Conservation (phyloP, 2,329 filamentous ascomycete species). For the Diaporthe destruens region DNA sequence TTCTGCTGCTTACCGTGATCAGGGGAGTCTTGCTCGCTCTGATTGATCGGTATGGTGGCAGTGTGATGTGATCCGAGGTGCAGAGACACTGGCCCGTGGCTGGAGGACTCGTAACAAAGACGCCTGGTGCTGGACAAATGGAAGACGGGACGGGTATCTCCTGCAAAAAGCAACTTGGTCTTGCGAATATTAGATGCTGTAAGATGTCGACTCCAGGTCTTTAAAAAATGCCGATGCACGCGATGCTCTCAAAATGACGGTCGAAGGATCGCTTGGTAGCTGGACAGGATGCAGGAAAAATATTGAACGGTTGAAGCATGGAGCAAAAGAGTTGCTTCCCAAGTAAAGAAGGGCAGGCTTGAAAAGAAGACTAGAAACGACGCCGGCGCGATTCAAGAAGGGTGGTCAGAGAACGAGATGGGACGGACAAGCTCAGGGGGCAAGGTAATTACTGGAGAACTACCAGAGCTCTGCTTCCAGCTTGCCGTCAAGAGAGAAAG, state of each 20-base stretch:
- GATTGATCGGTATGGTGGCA: background rate
- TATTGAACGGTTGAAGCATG: background rate
- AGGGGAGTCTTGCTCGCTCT: background rate
- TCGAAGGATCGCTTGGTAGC: constrained; percentile 5
- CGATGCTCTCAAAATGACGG: constrained; percentile 26
- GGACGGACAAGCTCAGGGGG: constrained; percentile 43
- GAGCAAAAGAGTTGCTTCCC: background rate
- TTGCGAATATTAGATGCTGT: constrained; percentile 30
- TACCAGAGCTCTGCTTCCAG: constrained; percentile 62
- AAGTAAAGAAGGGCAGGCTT: constrained; percentile 36
- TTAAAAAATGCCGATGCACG: constrained; percentile 31
- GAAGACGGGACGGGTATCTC: constrained; percentile 37
- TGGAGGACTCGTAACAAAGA: constrained; percentile 33
- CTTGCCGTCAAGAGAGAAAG: constrained; percentile 44
- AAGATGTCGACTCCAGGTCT: constrained; percentile 42
- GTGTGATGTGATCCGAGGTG: constrained; percentile 46
- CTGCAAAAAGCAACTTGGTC: constrained; percentile 26
- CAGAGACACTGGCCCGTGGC: constrained; percentile 46
- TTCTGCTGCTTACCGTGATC: constrained; percentile 32
- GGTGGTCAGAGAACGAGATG: constrained; percentile 35
- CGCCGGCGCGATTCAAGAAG: constrained; percentile 37
- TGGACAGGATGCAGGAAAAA: constrained; percentile 35
- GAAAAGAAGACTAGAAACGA: constrained; percentile 40
- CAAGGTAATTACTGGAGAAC: constrained; percentile 53
- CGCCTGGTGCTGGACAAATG: constrained; percentile 12